phyloP scores from a whole-genome alignment of 2,329 filamentous ascomycete genomes.

The Magnaporthiopsis incrustans region DNA sequence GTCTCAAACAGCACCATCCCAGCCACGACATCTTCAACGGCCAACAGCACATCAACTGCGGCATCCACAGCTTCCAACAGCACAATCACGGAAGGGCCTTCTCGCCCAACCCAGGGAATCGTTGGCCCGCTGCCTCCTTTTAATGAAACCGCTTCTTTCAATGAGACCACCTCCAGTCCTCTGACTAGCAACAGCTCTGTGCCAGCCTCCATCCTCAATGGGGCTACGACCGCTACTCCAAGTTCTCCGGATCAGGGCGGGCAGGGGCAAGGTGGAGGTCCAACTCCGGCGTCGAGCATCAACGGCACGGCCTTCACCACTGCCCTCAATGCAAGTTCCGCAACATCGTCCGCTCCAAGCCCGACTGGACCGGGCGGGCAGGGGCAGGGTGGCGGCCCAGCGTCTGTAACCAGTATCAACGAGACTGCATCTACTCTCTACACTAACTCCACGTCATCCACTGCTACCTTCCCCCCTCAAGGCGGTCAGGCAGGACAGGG shows the following conservation, averaged over 20 bases:
- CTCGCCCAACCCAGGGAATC: neutral
- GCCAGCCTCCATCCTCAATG: neutral
- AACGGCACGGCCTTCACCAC: neutral
- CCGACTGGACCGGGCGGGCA: neutral
- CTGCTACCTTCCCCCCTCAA: neutral
- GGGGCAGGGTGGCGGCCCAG: neutral
- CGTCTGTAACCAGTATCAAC: neutral
- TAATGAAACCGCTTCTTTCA: neutral
- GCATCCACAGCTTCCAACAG: neutral
- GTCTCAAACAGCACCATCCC: neutral
- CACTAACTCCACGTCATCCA: neutral
- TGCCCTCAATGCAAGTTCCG: neutral
- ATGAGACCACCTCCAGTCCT: neutral
- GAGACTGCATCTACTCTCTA: neutral
- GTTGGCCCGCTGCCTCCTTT: neutral
- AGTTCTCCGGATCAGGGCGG: neutral
- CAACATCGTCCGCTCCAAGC: neutral
- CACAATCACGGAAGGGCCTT: neutral
- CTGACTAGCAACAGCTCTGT: neutral
- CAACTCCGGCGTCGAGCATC: neutral
- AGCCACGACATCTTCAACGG: neutral
- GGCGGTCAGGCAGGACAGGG: slow-evolving; percentile 2
- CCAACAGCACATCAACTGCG: neutral
- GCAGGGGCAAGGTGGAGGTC: neutral
- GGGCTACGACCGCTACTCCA: neutral